These are phyloP conservation scores for Fusarium clavum DNA, from an alignment of 2,329 filamentous ascomycete species.

Conservation along the genomic window DNA sequence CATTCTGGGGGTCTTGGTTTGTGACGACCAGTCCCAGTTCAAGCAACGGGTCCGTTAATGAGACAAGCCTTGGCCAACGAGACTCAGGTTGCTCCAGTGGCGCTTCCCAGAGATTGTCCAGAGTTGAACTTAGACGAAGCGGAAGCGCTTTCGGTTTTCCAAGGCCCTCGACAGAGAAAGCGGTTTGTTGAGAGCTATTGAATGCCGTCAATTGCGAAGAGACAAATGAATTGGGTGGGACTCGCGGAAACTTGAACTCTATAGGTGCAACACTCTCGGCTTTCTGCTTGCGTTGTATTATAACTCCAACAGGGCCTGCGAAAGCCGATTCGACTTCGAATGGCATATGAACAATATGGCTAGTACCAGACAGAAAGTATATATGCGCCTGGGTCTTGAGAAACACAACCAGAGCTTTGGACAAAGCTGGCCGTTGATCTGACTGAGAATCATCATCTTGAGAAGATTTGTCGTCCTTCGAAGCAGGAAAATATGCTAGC, in stretches of 20 bases:
- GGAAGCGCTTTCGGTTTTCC: slow-evolving; percentile 67
- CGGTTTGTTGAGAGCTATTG: slow-evolving; percentile 62
- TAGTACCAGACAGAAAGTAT: slow-evolving; percentile 88
- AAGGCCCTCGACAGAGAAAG: slow-evolving; percentile 68
- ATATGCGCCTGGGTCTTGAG: slow-evolving; percentile 93
- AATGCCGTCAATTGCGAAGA: slow-evolving; percentile 72
- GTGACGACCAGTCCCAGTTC: slow-evolving; percentile 87
- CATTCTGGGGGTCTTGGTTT: slow-evolving; percentile 57
- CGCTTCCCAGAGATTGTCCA: slow-evolving; percentile 69
- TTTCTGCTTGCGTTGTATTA: slow-evolving; percentile 83
- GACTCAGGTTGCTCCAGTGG: slow-evolving; percentile 65
- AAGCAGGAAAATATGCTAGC: slow-evolving; percentile 81
- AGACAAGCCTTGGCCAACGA: slow-evolving; percentile 81
- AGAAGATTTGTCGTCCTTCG: slow-evolving; percentile 52
- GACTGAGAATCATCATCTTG: slow-evolving; percentile 14
- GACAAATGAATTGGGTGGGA: slow-evolving; percentile 86
- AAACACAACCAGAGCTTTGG: slow-evolving; percentile 86
- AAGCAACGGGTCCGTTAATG: slow-evolving; percentile 84
- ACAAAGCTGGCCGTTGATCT: slow-evolving; percentile 51
- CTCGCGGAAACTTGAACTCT: slow-evolving; percentile 68
- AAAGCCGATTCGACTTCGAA: slow-evolving; percentile 93
- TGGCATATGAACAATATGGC: slow-evolving; percentile 89
- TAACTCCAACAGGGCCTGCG: slow-evolving; percentile 82
- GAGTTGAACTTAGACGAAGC: slow-evolving; percentile 63
- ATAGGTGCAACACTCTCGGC: slow-evolving; percentile 62